Evolutionary conservation across 2,329 filamentous ascomycete species (phyloP).

Genomic region (Clonostachys rhizophaga): DNA sequence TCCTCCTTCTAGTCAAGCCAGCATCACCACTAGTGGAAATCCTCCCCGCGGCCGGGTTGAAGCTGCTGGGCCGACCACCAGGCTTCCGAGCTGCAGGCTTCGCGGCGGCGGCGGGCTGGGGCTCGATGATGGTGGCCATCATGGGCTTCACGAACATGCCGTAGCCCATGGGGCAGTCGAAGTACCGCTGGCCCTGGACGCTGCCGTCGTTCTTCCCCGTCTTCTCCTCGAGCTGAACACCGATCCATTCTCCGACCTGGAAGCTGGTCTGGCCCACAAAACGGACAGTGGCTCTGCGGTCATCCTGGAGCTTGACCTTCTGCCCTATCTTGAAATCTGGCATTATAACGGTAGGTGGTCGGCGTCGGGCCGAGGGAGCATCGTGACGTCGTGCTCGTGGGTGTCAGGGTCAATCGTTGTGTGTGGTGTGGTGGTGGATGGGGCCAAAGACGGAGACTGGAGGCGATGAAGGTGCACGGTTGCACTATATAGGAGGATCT

Average conservation of each 20-base stretch:
- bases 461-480: neutral
- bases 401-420: slow-evolving; percentile 1
- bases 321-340: slow-evolving; percentile 63
- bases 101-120: slow-evolving; percentile 20
- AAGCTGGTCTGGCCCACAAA: slow-evolving; percentile 80
- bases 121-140: slow-evolving; percentile 53
- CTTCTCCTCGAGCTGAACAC: slow-evolving; percentile 78
- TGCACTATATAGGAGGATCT: no score
- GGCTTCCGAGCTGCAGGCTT: slow-evolving; percentile 30
- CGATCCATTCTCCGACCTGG: slow-evolving; percentile 80
- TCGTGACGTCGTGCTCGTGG: slow-evolving; percentile 14
- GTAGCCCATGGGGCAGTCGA: slow-evolving; percentile 71
- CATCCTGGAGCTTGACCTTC: slow-evolving; percentile 73
- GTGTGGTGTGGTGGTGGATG: neutral
- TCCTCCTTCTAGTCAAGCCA: slow-evolving; percentile 58
- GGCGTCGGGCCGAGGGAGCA: slow-evolving; percentile 17
- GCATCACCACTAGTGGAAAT: slow-evolving; percentile 42
- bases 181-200: slow-evolving; percentile 84
- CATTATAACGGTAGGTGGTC: slow-evolving; percentile 31
- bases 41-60: slow-evolving; percentile 30
- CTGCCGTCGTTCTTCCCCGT: slow-evolving; percentile 92
- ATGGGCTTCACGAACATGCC: slow-evolving; percentile 82
- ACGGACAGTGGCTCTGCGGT: slow-evolving; percentile 70
- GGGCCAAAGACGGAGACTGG: neutral
- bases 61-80: slow-evolving; percentile 44